These are phyloP conservation scores for Silene coronaria DNA, from an alignment of 179 eudicot genomes.

Conservation along the genomic window DNA sequence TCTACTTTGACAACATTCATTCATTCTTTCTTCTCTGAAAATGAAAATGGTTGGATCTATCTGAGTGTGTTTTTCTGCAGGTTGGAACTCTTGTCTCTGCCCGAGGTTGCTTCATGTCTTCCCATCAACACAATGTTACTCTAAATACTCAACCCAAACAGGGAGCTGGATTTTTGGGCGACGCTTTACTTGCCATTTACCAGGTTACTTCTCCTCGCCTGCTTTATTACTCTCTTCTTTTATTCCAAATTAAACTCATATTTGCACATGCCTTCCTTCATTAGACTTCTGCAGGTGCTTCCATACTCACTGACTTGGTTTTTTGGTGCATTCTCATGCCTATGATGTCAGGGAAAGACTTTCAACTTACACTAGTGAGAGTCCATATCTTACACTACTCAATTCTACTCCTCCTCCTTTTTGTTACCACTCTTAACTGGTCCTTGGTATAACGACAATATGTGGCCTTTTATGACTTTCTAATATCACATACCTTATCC, in stretches of 20 bases:
- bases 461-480: too few relatives aligned
- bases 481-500: too few relatives aligned
- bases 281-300: constrained; percentile 79
- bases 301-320: constrained; percentile 66
- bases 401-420: neutral
- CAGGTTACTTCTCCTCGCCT: constrained; percentile 40
- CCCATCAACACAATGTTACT: too few relatives aligned
- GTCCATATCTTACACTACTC: constrained; percentile 7
- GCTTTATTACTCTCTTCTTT: neutral
- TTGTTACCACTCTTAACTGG: too few relatives aligned
- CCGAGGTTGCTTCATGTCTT: constrained; percentile 52
- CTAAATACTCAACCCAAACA: too few relatives aligned
- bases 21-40: too few relatives aligned
- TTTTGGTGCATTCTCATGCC: constrained; percentile 79
- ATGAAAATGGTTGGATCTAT: too few relatives aligned
- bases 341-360: constrained; percentile 35
- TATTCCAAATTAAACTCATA: neutral
- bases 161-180: constrained; percentile 38
- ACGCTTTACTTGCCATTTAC: constrained; percentile 45
- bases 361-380: constrained; percentile 35
- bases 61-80: constrained; percentile 20
- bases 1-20: too few relatives aligned
- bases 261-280: neutral
- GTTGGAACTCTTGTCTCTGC: constrained; percentile 56
- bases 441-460: too few relatives aligned